These are phyloP conservation scores for Cladosporium sp. DNA, from an alignment of 2,329 filamentous ascomycete species.

Conservation along the genomic window DNA sequence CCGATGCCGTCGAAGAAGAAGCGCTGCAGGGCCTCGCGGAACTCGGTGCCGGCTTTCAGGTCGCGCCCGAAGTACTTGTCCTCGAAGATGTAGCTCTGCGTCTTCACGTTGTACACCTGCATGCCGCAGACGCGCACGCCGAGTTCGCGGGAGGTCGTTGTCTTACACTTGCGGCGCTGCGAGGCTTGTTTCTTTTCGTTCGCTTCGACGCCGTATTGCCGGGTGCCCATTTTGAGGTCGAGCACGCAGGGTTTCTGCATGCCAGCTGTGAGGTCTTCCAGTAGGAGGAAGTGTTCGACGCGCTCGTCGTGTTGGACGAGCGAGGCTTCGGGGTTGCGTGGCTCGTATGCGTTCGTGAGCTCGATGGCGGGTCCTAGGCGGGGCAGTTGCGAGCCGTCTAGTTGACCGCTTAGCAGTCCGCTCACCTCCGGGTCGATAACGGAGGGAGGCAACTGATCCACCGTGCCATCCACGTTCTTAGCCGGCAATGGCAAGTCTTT, in stretches of 20 bases:
- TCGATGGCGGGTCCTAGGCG: slow-evolving; percentile 26
- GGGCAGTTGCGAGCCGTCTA: neutral
- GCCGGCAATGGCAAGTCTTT: slow-evolving; percentile 12
- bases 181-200: slow-evolving; percentile 87
- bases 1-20: slow-evolving; percentile 90
- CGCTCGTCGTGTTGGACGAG: slow-evolving; percentile 49
- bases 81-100: slow-evolving; percentile 83
- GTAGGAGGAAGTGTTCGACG: slow-evolving; percentile 84
- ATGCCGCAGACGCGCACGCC: slow-evolving; percentile 92
- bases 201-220: slow-evolving; percentile 92
- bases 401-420: no score
- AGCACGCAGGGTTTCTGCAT: slow-evolving; percentile 97
- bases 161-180: slow-evolving; percentile 85
- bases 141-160: slow-evolving; percentile 83
- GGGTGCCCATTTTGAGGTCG: slow-evolving; percentile 97
- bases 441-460: neutral
- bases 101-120: slow-evolving; percentile 87
- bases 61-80: slow-evolving; percentile 96
- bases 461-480: neutral
- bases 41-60: slow-evolving; percentile 79
- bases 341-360: slow-evolving; percentile 19
- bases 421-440: neutral
- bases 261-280: slow-evolving; percentile 91
- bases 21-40: slow-evolving; percentile 77
- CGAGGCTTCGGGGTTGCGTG: slow-evolving; percentile 40